Conservation (phyloP, 768 basidiomycete genomes). For the Tulasnella sp. region DNA sequence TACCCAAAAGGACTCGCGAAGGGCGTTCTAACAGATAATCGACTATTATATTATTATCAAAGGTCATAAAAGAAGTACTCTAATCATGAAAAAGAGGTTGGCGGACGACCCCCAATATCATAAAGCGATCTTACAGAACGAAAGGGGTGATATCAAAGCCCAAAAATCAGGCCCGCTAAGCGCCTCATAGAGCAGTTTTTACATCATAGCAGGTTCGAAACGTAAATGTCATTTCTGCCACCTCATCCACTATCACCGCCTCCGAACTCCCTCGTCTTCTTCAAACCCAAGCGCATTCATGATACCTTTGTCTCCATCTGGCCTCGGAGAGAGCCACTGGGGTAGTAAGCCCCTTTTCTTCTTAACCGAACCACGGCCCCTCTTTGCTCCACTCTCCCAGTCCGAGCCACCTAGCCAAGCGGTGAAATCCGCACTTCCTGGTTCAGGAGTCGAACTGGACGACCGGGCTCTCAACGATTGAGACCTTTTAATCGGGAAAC, state of each 20-base stretch:
- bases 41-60: background rate
- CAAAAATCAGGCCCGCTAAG: background rate
- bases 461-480: background rate
- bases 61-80: conserved; percentile 7
- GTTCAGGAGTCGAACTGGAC: background rate
- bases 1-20: background rate
- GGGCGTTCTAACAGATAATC: background rate
- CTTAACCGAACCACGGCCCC: background rate
- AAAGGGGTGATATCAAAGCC: background rate
- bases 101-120: background rate
- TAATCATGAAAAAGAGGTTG: background rate
- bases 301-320: background rate
- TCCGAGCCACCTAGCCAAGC: conserved; percentile 6
- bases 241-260: background rate
- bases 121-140: conserved; percentile 1
- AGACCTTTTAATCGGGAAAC: background rate
- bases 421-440: conserved; percentile 7
- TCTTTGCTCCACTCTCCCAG: background rate
- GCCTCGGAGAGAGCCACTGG: conserved; percentile 6
- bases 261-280: background rate
- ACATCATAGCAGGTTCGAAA: background rate
- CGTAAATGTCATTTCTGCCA: background rate
- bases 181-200: background rate
- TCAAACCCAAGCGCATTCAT: background rate
- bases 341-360: conserved; percentile 2